Evolutionary conservation across 768 basidiomycete genomes (phyloP), one percentile per base, ranked within the genome.

Genomic region (Leccinum imitatum): DNA sequence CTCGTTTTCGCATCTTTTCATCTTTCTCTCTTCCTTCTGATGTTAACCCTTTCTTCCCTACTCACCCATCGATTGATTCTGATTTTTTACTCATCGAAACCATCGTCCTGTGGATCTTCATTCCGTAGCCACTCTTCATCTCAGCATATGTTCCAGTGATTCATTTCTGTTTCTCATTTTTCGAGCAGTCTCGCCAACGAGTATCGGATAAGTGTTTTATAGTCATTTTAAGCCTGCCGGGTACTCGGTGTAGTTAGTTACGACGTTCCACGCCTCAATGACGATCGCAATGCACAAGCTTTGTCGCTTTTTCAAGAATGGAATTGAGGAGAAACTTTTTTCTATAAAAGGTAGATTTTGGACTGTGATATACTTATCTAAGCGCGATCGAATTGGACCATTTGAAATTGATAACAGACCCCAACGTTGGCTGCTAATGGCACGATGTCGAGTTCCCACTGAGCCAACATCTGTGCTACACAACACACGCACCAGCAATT

Each of bases 401-500:
- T 68, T 69, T 69, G 66, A 70, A 69, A 69, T 70, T 65, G 66
- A 70, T 70, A 70, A 59, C 62, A 25, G 25, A 39, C 15, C 15
- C 51, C 30, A n/a, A 15, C 17, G 19, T 7, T 35, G 19, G n/a
- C 44, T 10, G 17, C 51, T 31, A 39, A 56, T 59, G 56, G 48
- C 53, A 50, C 57, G 59, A 54, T 59, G 58, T 53, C 15, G 44
- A 56, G 30, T 62, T 58, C 35, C 35, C 47, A 27, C 14, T 23
- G 35, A 6, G 21, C 27, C 30, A 25, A 56, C n/a, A 9, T 7
- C 59, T 25, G 25, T 19, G 44, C 41, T 44, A 11, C 9, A n/a
- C n/a, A n/a, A n/a, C 7, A 44, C n/a, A 19, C n/a, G 11, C 19
- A 19, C 44, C 44, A 19, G 19, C 19, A 19, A 19, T 1, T 11